Evolutionary conservation across 352 stramenopile genomes (phyloP).

Genomic region (Pythium coloratum): DNA sequence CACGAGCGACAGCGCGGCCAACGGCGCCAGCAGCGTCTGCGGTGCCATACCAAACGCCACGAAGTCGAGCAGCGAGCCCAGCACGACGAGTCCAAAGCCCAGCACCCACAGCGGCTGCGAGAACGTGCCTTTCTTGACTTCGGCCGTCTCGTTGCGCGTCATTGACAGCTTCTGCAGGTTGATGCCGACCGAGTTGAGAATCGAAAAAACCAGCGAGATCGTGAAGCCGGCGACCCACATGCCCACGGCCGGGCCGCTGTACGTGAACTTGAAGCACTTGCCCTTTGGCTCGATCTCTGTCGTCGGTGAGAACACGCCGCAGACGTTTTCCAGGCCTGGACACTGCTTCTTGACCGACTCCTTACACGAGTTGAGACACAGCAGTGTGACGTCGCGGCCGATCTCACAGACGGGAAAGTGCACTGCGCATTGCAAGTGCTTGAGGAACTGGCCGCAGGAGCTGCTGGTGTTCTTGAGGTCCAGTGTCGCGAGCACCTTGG

Average conservation of each 20-base stretch:
- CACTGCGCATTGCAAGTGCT: conserved; percentile 63
- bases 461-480: conserved; percentile 69
- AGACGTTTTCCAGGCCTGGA: conserved; percentile 63
- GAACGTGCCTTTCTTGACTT: conserved; percentile 76
- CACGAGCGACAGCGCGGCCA: conserved; percentile 87
- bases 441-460: conserved; percentile 55
- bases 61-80: conserved; percentile 89
- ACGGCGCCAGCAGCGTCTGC: conserved; percentile 86
- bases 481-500: conserved; percentile 38
- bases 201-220: conserved; percentile 86
- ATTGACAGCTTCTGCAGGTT: conserved; percentile 92
- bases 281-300: conserved; percentile 58
- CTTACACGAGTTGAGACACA: conserved; percentile 66
- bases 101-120: conserved; percentile 89
- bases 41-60: conserved; percentile 91
- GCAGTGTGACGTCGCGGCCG: conserved; percentile 57
- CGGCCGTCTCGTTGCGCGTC: conserved; percentile 59
- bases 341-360: conserved; percentile 62
- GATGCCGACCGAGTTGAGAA: conserved; percentile 89
- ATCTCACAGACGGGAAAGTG: conserved; percentile 85
- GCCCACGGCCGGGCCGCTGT: conserved; percentile 64
- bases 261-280: conserved; percentile 82
- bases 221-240: conserved; percentile 88
- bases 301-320: conserved; percentile 34
- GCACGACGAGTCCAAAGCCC: conserved; percentile 80